A percentile compares a stretch with the other conserved stretches of the same genome.
Evolutionary conservation across 306 rosid species (phyloP).

Genomic region (Carpinus fangiana): DNA sequence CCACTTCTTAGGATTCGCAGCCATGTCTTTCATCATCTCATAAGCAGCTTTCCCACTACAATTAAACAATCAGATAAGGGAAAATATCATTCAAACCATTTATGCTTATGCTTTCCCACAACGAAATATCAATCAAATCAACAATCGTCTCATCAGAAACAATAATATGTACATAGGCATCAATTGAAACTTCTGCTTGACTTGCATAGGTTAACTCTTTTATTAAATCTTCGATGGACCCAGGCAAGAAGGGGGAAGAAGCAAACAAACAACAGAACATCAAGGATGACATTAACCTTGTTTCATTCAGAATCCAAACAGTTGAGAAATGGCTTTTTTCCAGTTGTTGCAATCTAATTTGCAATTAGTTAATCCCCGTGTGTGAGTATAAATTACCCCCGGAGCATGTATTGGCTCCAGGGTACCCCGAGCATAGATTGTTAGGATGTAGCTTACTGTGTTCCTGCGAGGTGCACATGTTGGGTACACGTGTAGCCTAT

Average conservation of each 20-base stretch:
- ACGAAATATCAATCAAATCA: conserved; percentile 4
- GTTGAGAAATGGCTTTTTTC: not conserved
- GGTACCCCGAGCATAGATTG: too few relatives aligned
- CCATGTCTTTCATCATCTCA: conserved; percentile 72
- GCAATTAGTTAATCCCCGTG: not conserved
- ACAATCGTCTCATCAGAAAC: not conserved
- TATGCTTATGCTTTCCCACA: not conserved
- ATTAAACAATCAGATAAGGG: conserved; percentile 12
- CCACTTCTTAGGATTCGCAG: conserved; percentile 80
- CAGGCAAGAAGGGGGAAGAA: not conserved
- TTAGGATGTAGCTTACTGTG: too few relatives aligned
- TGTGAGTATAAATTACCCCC: not conserved
- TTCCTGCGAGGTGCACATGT: too few relatives aligned
- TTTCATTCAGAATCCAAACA: not conserved
- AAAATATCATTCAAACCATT: not conserved
- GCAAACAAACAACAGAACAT: not conserved
- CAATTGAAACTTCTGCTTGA: not conserved
- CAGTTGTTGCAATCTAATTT: not conserved
- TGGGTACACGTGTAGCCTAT: too few relatives aligned
- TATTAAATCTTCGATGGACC: too few relatives aligned
- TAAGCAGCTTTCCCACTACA: conserved; percentile 85
- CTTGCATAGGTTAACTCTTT: not conserved
- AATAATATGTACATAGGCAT: not conserved
- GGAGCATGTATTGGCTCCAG: too few relatives aligned
- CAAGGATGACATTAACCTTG: not conserved